Evolutionary conservation across 139 green algal species (phyloP), one percentile per base, ranked within the genome.

Genomic region (Astrephomene gubernaculifera): DNA sequence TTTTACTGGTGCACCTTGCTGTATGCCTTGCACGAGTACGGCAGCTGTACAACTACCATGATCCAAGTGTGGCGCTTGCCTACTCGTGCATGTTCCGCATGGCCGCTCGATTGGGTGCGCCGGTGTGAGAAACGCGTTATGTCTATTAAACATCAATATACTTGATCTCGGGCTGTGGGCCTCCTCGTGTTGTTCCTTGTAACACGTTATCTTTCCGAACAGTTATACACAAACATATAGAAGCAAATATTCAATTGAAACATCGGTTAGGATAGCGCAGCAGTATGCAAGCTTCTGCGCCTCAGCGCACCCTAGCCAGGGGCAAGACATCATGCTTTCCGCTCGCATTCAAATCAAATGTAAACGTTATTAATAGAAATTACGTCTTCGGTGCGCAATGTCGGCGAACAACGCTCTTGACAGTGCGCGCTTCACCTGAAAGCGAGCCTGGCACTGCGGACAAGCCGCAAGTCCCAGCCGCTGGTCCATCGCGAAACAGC

Each of bases 261-360:
- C 12, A 57, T 57, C 49, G 14, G 12, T 17, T 57, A 57, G 14
- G 17, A 17, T 57, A 57, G 49, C 49, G 49, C 49, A 5, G 33
- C 21, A 25, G 2, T 4, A 82, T 82, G 74, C 54, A 71, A 27
- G 39, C 36, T 0, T n/a, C 54, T 8, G 54, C 54, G 27, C 21
- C 36, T 57, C 38, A 71, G 54, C 53, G 38, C 27, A 2, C 74
- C 2, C 4, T 41, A 12, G 35, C 4, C 35, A 21, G 41, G 7
- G 61, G 29, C 29, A 54, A 75, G 22, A 25, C 68, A 39, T 24
- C 27, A 63, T 84, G 78, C 41, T 74, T 84, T 71, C 60, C 78
- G n/a, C 63, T 75, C 14, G 78, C 78, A 8, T 84, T 84, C 33
- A 84, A 74, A 44, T 29, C 38, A 24, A n/a, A n/a, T n/a, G 5